Conservation (phyloP, 1,284 basidiomycete species). For the Sanghuangporus baumii region DNA sequence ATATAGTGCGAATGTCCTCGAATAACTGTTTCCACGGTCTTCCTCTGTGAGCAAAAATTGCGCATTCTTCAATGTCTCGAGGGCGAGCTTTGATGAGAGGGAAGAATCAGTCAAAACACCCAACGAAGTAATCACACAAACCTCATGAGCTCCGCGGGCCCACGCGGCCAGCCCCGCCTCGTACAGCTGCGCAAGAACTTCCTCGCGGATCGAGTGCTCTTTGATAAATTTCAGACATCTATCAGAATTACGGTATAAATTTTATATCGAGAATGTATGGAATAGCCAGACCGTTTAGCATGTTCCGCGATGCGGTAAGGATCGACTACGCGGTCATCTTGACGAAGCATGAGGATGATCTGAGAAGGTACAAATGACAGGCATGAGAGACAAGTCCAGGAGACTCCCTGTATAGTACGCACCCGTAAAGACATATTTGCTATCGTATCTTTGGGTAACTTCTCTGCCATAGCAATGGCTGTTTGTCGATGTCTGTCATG, state of each 20-base stretch:
- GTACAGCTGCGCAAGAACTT: conserved; percentile 52
- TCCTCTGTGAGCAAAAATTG: conserved; percentile 45
- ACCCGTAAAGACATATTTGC: conserved; percentile 70
- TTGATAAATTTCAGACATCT: conserved; percentile 58
- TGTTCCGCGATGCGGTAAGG: conserved; percentile 64
- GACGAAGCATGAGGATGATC: conserved; percentile 69
- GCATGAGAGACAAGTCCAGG: neutral
- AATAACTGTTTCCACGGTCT: conserved; percentile 46
- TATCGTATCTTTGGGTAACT: conserved; percentile 41
- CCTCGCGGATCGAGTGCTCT: conserved; percentile 54
- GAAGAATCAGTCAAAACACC: neutral
- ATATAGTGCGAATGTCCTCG: conserved; percentile 44
- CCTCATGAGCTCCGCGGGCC: conserved; percentile 67
- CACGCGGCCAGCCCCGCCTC: conserved; percentile 66
- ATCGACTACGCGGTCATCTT: conserved; percentile 47
- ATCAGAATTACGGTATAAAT: neutral
- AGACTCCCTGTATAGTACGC: conserved; percentile 9
- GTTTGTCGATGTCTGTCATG: conserved; percentile 70
- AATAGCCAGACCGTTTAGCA: conserved; percentile 45
- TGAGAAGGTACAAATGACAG: conserved; percentile 21
- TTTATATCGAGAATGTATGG: neutral
- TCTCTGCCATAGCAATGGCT: conserved; percentile 50
- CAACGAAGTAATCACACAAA: conserved; percentile 23
- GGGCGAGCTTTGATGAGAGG: conserved; percentile 41
- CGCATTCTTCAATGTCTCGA: conserved; percentile 55